Conservation (phyloP, 2,329 filamentous ascomycete species). For the Alternaria conjuncta region DNA sequence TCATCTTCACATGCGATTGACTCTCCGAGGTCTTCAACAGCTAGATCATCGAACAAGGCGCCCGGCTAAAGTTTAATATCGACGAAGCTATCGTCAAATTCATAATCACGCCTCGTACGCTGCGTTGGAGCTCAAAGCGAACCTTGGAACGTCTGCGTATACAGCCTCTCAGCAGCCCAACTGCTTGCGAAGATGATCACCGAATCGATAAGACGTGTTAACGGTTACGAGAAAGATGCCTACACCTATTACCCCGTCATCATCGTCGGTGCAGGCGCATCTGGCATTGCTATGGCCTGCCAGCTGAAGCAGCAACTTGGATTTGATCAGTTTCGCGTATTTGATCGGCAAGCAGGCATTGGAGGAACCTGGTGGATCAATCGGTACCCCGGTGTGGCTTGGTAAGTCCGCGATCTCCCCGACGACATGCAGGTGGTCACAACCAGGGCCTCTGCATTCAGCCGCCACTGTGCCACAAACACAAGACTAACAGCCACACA, state of each 20-base stretch:
- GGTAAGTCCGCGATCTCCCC: constrained; percentile 21
- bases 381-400: constrained; percentile 59
- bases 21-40: not conserved
- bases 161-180: not conserved
- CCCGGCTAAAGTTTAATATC: not conserved
- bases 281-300: constrained; percentile 67
- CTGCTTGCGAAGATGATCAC: constrained; percentile 29
- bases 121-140: not conserved
- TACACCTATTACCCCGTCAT: constrained; percentile 57
- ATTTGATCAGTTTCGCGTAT: constrained; percentile 66
- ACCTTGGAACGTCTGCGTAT: not conserved
- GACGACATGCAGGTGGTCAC: not conserved
- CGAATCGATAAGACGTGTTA: constrained; percentile 46
- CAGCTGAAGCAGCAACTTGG: constrained; percentile 64
- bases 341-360: constrained; percentile 63
- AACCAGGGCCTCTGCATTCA: not conserved
- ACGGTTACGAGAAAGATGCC: constrained; percentile 48
- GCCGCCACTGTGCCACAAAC: not conserved
- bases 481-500: constrained; percentile 19
- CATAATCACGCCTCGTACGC: not conserved
- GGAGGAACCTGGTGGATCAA: constrained; percentile 72
- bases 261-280: constrained; percentile 68
- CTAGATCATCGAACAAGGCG: not conserved
- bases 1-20: not conserved
- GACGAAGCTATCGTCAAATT: not conserved